A percentile compares a stretch with the other conserved stretches of the same genome.
Evolutionary conservation across 805 yeast genomes (phyloP).

Genomic region (Blastobotrys peoriensis): DNA sequence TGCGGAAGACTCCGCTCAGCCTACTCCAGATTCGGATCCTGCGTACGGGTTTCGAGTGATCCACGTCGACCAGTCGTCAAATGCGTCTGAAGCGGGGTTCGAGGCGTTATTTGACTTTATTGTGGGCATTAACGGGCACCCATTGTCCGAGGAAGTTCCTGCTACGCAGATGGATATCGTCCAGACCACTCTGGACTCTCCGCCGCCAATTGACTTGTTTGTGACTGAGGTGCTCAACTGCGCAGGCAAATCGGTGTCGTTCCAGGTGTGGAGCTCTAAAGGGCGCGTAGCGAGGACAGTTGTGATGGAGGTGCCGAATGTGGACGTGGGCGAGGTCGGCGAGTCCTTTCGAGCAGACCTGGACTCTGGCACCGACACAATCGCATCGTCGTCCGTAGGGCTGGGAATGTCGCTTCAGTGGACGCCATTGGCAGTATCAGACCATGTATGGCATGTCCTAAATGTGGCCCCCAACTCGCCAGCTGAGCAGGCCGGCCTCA

Average conservation of each 20-base stretch:
- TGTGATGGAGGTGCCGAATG: slow-evolving; percentile 19
- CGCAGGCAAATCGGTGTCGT: slow-evolving; percentile 37
- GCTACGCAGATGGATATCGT: not conserved
- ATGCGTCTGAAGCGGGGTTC: slow-evolving; percentile 48
- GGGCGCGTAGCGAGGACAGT: slow-evolving; percentile 43
- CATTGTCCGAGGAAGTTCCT: slow-evolving; percentile 24
- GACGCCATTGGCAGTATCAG: slow-evolving; percentile 67
- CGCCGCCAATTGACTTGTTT: slow-evolving; percentile 26
- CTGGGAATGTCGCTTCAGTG: slow-evolving; percentile 59
- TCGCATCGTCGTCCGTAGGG: slow-evolving; percentile 40
- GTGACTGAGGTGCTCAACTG: slow-evolving; percentile 39
- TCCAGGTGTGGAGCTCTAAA: slow-evolving; percentile 81
- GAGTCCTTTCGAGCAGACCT: not conserved
- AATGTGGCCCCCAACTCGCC: slow-evolving; percentile 70
- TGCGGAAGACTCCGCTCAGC: slow-evolving; percentile 2
- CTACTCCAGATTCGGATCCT: slow-evolving; percentile 9
- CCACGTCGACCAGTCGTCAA: slow-evolving; percentile 41
- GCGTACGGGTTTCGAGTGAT: slow-evolving; percentile 54
- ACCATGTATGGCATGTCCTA: slow-evolving; percentile 82
- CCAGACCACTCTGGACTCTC: not conserved
- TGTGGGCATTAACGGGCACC: slow-evolving; percentile 71
- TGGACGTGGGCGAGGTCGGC: not conserved
- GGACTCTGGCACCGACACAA: not conserved
- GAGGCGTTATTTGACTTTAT: slow-evolving; percentile 88
- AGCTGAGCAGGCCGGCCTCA: slow-evolving; percentile 73